Conservation (phyloP, 2,329 filamentous ascomycete genomes). For the Fusarium tjaetaba region DNA sequence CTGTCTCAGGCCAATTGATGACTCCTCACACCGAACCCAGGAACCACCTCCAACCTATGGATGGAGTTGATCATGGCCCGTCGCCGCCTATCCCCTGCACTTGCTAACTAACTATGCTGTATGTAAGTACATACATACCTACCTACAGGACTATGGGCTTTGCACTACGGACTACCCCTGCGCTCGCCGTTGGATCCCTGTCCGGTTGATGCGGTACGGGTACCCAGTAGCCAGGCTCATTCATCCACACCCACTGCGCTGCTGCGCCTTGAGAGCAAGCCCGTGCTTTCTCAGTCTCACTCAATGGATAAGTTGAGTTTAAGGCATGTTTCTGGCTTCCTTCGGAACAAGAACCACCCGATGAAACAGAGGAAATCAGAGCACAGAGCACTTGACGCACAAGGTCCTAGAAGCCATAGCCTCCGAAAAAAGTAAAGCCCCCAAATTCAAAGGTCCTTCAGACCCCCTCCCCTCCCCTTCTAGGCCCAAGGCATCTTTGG, state of each 20-base stretch:
- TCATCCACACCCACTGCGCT: constrained; percentile 39
- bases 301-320: constrained; percentile 26
- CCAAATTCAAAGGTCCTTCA: constrained; percentile 34
- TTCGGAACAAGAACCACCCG: constrained; percentile 24
- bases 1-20: constrained; percentile 40
- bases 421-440: constrained; percentile 31
- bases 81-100: constrained; percentile 12
- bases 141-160: not conserved
- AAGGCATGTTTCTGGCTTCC: constrained; percentile 10
- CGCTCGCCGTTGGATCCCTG: constrained; percentile 18
- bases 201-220: constrained; percentile 18
- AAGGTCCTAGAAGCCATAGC: constrained; percentile 22
- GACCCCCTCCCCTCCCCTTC: constrained; percentile 14
- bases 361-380: constrained; percentile 25
- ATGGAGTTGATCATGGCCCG: not conserved
- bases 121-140: constrained; percentile 1
- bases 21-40: constrained; percentile 42
- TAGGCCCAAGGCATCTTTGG: constrained; percentile 43
- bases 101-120: not conserved
- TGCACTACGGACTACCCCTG: constrained; percentile 4
- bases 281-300: constrained; percentile 29
- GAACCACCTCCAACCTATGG: constrained; percentile 33
- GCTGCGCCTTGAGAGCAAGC: constrained; percentile 43
- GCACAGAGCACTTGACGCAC: constrained; percentile 35
- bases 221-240: constrained; percentile 32